Percentiles rank a stretch among this genome's conserved stretches.
These are phyloP conservation scores for Gentiana macrophylla DNA, from an alignment of 257 asterid species.

Conservation along the genomic window DNA sequence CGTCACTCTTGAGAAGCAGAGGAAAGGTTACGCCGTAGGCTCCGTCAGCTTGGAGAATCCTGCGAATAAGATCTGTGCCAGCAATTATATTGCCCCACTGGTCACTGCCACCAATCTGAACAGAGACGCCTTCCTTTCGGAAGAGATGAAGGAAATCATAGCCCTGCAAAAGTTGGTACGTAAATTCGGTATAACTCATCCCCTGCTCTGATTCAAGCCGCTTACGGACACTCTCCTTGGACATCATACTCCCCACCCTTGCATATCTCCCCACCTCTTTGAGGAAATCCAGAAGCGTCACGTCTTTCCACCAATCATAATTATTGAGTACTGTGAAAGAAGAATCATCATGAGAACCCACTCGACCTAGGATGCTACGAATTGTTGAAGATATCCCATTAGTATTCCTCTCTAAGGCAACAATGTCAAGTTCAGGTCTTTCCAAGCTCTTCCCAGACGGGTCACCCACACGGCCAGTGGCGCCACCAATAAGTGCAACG, in stretches of 20 bases:
- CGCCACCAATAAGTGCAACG: conserved; percentile 85
- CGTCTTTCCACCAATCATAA: conserved; percentile 93
- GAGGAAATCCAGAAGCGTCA: conserved; percentile 62
- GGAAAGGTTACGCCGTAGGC: conserved; percentile 82
- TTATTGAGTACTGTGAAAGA: conserved; percentile 47
- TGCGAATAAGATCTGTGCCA: conserved; percentile 84
- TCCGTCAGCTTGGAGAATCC: conserved; percentile 42
- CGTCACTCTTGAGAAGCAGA: conserved; percentile 83
- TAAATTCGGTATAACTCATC: conserved; percentile 85
- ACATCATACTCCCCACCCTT: conserved; percentile 79
- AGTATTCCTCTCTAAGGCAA: conserved; percentile 35
- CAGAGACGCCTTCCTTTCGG: conserved; percentile 48
- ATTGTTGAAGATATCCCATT: conserved; percentile 38
- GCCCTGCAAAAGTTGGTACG: conserved; percentile 78
- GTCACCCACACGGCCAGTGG: conserved; percentile 91
- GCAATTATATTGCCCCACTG: conserved; percentile 97
- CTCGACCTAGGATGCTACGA: conserved; percentile 30
- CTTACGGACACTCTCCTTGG: conserved; percentile 77
- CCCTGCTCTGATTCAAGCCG: conserved; percentile 78
- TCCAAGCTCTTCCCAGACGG: conserved; percentile 82
- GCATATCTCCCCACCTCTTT: conserved; percentile 61
- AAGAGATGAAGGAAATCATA: conserved; percentile 69
- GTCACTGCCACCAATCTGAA: conserved; percentile 91
- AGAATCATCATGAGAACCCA: conserved; percentile 4
- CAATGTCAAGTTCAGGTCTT: conserved; percentile 65